Percentiles rank a stretch among this genome's conserved stretches.
phyloP scores from a whole-genome alignment of 2,329 filamentous ascomycete species.

The Eutypella sp. region DNA sequence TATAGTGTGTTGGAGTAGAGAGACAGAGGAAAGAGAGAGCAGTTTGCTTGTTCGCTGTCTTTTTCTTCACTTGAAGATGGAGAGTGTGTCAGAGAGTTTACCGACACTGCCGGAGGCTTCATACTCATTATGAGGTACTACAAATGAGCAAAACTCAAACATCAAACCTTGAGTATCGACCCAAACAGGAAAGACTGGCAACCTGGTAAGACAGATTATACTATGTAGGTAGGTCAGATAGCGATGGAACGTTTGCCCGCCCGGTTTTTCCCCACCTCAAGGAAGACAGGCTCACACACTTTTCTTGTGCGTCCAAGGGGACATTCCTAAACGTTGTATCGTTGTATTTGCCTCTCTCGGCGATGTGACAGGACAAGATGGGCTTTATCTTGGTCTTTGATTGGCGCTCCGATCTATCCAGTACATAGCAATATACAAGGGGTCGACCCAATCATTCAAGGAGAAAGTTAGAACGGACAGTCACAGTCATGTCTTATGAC shows the following conservation, averaged over 20 bases:
- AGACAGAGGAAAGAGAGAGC: conserved; percentile 5
- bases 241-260: conserved; percentile 30
- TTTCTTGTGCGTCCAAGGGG: conserved; percentile 8
- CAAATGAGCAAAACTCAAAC: conserved; percentile 12
- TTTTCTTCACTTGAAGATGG: conserved; percentile 2
- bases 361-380: not conserved
- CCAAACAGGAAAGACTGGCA: too few relatives aligned
- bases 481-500: not conserved
- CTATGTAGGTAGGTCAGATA: conserved; percentile 6
- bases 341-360: conserved; percentile 1
- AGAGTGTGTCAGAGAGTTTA: conserved; percentile 5
- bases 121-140: conserved; percentile 21
- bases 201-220: not conserved
- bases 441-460: not conserved
- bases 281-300: conserved; percentile 13
- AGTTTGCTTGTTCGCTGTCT: not conserved
- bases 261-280: conserved; percentile 13
- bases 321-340: not conserved
- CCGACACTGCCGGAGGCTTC: conserved; percentile 15
- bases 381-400: not conserved
- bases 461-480: too few relatives aligned
- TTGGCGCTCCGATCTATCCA: not conserved
- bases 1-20: conserved; percentile 4
- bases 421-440: too few relatives aligned
- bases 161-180: conserved; percentile 9